These are phyloP conservation scores for Aureobasidium vineae DNA, from an alignment of 2,329 filamentous ascomycete genomes.

Conservation along the genomic window DNA sequence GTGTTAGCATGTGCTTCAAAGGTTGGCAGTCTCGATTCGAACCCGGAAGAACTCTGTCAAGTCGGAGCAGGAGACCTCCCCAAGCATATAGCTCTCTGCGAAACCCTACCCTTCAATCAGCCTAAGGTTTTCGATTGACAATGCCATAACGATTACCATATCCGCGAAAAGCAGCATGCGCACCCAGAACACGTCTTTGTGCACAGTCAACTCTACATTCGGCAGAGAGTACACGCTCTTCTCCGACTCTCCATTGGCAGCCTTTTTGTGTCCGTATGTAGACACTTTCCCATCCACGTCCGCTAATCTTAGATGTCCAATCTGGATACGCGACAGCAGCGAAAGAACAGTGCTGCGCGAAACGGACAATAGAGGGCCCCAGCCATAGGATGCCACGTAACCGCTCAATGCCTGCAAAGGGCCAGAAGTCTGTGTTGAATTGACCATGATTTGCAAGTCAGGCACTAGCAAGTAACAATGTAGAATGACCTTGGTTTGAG, in stretches of 20 bases:
- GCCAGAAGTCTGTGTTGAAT: conserved; percentile 41
- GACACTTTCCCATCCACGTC: conserved; percentile 47
- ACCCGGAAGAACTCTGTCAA: conserved; percentile 64
- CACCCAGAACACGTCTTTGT: conserved; percentile 68
- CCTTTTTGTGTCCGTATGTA: conserved; percentile 43
- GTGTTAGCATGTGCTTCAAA: background rate
- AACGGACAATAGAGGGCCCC: conserved; percentile 49
- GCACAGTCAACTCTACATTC: conserved; percentile 58
- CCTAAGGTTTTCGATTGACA: background rate
- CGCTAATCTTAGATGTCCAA: conserved; percentile 48
- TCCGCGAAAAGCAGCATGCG: conserved; percentile 67
- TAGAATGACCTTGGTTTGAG: conserved; percentile 8
- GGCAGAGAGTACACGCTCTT: conserved; percentile 43
- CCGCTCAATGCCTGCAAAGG: conserved; percentile 44
- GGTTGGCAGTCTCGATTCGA: background rate
- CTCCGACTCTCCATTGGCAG: conserved; percentile 33
- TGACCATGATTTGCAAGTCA: conserved; percentile 32
- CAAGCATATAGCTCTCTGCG: conserved; percentile 70
- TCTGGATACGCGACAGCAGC: conserved; percentile 47
- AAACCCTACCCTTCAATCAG: conserved; percentile 51
- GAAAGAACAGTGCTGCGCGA: conserved; percentile 49
- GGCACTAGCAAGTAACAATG: conserved; percentile 20
- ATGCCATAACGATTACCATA: conserved; percentile 51
- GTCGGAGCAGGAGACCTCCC: conserved; percentile 65
- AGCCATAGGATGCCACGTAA: conserved; percentile 48